Conservation (phyloP, 352 stramenopile genomes). For the Phytophthora hybrid region DNA sequence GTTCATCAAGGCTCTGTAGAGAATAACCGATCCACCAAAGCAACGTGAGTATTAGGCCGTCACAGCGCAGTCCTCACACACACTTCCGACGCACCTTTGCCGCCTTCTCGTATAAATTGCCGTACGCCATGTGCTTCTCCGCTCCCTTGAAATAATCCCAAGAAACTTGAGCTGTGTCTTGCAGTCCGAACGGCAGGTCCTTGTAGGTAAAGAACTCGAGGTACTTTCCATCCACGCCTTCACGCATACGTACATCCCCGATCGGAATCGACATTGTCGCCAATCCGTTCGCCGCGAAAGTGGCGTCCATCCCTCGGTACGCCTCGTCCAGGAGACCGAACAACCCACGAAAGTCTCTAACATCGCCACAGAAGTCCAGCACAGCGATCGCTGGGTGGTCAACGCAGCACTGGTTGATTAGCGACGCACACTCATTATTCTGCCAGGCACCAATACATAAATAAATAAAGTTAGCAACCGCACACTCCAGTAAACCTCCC, state of each 20-base stretch:
- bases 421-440: slow-evolving; percentile 32
- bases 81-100: slow-evolving; percentile 21
- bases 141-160: slow-evolving; percentile 53
- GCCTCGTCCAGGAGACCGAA: slow-evolving; percentile 30
- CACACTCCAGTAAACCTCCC: neutral
- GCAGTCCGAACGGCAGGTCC: slow-evolving; percentile 47
- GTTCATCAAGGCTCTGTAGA: slow-evolving; percentile 17
- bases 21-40: neutral
- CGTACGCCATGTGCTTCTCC: slow-evolving; percentile 38
- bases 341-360: slow-evolving; percentile 29
- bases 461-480: neutral
- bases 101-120: slow-evolving; percentile 41
- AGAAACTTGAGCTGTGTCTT: slow-evolving; percentile 35
- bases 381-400: slow-evolving; percentile 22
- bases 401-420: slow-evolving; percentile 29
- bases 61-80: neutral
- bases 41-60: neutral
- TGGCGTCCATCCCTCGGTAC: slow-evolving; percentile 25
- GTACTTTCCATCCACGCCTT: slow-evolving; percentile 31
- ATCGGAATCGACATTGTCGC: slow-evolving; percentile 24
- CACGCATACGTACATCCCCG: slow-evolving; percentile 30
- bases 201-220: slow-evolving; percentile 46
- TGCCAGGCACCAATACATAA: slow-evolving; percentile 5
- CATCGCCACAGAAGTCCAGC: slow-evolving; percentile 30
- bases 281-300: slow-evolving; percentile 32